Conservation (phyloP, 2,329 filamentous ascomycete genomes). For the Ascochyta rabiei region DNA sequence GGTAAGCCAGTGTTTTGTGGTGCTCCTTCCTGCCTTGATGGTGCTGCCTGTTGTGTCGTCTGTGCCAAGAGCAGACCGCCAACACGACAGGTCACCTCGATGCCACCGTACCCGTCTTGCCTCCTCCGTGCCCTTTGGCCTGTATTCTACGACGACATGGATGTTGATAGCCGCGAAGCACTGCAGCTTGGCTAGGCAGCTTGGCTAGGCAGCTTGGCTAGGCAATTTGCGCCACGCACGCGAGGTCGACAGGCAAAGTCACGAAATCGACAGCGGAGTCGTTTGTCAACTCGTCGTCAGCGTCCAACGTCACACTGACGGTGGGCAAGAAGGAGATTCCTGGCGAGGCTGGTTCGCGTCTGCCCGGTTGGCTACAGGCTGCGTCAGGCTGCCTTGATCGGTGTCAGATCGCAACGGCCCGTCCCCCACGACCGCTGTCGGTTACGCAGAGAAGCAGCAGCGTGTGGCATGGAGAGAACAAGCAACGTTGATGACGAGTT, state of each 20-base stretch:
- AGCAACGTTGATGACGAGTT: not conserved
- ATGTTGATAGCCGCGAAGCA: not conserved
- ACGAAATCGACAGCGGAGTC: not conserved
- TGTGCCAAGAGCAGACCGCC: not conserved
- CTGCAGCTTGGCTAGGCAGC: not conserved
- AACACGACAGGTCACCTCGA: not conserved
- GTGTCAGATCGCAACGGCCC: constrained; percentile 40
- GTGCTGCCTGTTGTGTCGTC: not conserved
- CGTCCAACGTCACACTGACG: constrained; percentile 7
- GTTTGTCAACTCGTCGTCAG: not conserved
- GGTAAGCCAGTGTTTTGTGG: not conserved
- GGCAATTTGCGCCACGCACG: not conserved
- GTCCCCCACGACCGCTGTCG: constrained; percentile 24
- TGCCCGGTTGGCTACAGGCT: constrained; percentile 17
- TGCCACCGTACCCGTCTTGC: not conserved
- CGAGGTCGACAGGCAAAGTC: not conserved
- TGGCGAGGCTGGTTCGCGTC: constrained; percentile 19
- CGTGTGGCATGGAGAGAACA: not conserved
- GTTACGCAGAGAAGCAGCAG: constrained; percentile 8
- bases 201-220: too few relatives aligned
- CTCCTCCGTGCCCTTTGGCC: too few relatives aligned
- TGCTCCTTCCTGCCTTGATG: not conserved
- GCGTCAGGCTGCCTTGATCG: constrained; percentile 24
- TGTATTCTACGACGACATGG: not conserved
- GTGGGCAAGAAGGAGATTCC: not conserved